These are phyloP conservation scores for Lodderomyces parapsilosis DNA, from an alignment of 1,139 yeast species.

Conservation along the genomic window DNA sequence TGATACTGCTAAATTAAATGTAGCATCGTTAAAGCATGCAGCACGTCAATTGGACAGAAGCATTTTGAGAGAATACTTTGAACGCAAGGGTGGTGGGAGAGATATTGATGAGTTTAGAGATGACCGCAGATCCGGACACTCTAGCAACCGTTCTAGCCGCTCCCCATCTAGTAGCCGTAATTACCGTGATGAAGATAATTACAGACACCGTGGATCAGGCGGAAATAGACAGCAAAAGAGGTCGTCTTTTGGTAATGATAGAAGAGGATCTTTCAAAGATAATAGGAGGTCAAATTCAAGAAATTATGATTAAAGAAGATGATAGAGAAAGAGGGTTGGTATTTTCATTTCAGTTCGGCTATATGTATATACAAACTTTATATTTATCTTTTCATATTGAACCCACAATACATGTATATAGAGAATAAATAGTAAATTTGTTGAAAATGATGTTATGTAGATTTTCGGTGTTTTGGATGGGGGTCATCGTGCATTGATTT, in stretches of 20 bases:
- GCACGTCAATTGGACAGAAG: conserved; percentile 5
- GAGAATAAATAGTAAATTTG: too few relatives aligned
- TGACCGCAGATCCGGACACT: neutral
- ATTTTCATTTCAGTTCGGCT: neutral
- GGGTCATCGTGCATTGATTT: neutral
- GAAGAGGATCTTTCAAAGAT: neutral
- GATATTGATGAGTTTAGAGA: neutral
- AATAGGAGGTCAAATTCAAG: conserved; percentile 3
- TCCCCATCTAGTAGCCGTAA: neutral
- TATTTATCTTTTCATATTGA: neutral
- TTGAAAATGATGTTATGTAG: neutral
- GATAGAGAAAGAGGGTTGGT: neutral
- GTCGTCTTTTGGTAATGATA: neutral
- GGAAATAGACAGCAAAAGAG: conserved; percentile 6
- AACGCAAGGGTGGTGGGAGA: neutral
- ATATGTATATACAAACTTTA: neutral
- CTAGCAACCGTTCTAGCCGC: neutral
- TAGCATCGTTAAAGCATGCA: neutral
- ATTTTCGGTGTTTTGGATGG: neutral
- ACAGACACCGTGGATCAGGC: neutral
- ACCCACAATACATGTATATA: neutral
- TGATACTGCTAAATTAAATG: conserved; percentile 15
- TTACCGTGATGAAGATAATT: neutral
- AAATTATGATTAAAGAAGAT: neutral
- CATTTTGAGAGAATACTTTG: conserved; percentile 5